Evolutionary conservation across 345 rosid genomes (phyloP).

Genomic region (Diplotaxis tenuifolia): DNA sequence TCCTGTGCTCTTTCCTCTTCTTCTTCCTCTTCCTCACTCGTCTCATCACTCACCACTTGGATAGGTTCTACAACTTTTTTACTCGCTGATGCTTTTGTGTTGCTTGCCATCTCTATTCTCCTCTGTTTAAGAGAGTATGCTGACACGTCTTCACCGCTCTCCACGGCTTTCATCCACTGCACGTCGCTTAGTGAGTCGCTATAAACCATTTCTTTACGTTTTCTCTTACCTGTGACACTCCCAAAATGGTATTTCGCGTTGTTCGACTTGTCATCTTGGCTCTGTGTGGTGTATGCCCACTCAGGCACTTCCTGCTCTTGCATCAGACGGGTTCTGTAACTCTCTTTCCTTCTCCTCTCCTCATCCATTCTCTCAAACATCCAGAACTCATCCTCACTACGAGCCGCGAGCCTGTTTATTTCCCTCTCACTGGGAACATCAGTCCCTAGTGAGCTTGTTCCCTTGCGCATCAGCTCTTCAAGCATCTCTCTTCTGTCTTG

Average conservation of each 20-base stretch:
- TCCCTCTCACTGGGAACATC: constrained; percentile 99
- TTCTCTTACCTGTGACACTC: constrained; percentile 62
- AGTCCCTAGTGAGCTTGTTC: constrained; percentile 88
- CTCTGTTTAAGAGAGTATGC: constrained; percentile 46
- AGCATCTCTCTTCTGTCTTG: constrained; percentile 93
- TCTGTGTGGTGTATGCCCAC: constrained; percentile 68
- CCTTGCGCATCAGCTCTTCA: constrained; percentile 96
- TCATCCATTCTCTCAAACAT: constrained; percentile 94
- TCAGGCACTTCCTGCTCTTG: constrained; percentile 96
- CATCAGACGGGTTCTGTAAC: constrained; percentile 85
- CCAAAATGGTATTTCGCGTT: constrained; percentile 37
- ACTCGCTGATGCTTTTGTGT: constrained; percentile 29
- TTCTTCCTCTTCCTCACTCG: constrained; percentile 57
- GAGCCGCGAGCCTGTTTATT: constrained; percentile 93
- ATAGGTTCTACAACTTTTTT: constrained; percentile 18
- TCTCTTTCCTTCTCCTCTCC: constrained; percentile 82
- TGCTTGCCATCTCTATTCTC: constrained; percentile 22
- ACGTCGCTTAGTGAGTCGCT: constrained; percentile 72
- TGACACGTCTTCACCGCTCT: constrained; percentile 56
- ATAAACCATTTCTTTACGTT: constrained; percentile 68
- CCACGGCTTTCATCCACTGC: constrained; percentile 87
- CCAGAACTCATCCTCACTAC: constrained; percentile 82
- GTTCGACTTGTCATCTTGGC: constrained; percentile 56
- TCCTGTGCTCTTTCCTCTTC: constrained; percentile 33
- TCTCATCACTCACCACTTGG: constrained; percentile 57